These are phyloP conservation scores for Niveomyces coronatus DNA, from an alignment of 2,329 filamentous ascomycete species.

Conservation along the genomic window DNA sequence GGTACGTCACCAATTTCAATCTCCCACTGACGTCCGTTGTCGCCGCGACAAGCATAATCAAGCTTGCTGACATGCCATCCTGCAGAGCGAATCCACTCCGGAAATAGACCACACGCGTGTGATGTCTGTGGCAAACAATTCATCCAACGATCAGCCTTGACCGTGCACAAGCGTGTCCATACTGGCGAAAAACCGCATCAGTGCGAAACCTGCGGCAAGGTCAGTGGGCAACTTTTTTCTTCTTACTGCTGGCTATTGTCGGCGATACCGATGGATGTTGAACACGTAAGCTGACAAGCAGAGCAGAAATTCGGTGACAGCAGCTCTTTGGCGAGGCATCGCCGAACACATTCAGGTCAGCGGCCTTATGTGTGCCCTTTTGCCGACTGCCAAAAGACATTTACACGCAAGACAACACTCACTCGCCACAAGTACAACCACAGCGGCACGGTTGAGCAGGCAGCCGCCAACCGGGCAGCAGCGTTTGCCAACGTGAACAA, in stretches of 20 bases:
- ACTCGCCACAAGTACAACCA: conserved; percentile 95
- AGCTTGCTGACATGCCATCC: not conserved
- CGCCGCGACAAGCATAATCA: not conserved
- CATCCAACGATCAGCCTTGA: conserved; percentile 91
- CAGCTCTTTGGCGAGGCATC: conserved; percentile 84
- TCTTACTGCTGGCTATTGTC: not conserved
- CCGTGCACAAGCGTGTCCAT: conserved; percentile 89
- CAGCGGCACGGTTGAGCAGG: conserved; percentile 89
- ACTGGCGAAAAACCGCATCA: conserved; percentile 98
- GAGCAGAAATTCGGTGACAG: conserved; percentile 67
- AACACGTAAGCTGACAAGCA: conserved; percentile 43
- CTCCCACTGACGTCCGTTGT: not conserved
- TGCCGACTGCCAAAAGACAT: conserved; percentile 96
- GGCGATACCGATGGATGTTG: too few species aligned
- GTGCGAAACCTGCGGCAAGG: conserved; percentile 95
- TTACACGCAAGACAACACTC: conserved; percentile 87
- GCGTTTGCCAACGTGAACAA: conserved; percentile 49
- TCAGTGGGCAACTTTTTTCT: too few species aligned
- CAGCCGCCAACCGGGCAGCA: conserved; percentile 77
- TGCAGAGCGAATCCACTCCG: conserved; percentile 88
- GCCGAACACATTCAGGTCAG: conserved; percentile 90
- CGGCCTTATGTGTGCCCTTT: conserved; percentile 96
- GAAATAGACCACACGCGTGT: conserved; percentile 83
- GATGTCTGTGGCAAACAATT: conserved; percentile 94
- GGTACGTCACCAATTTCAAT: conserved; percentile 60